Base-by-base conservation (phyloP, 1,284 basidiomycete species). In the Ustilago shanxiensis region DNA sequence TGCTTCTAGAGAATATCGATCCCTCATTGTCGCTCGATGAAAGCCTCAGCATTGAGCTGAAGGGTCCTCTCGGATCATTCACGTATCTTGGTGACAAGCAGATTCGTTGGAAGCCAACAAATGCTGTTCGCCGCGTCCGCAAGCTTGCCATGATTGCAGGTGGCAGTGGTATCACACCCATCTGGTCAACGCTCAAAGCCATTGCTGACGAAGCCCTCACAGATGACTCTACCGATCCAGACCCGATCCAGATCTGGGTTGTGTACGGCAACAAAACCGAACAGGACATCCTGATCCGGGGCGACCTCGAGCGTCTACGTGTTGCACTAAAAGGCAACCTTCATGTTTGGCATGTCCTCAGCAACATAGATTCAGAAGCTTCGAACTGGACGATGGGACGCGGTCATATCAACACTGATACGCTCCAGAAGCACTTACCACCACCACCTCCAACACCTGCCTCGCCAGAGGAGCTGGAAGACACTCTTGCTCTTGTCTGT, bases 31-130 rank as follows among this genome's bases (percentile, higher is more conserved):
- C 82, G 10, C 73, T 89, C 3, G 90, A 89, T 9, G 69, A 50
- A 2, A 52, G 58, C 39, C 22, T 77, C 1, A 41, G 53, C 8
- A 50, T 77, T 49, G 70, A 91, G 71, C 77, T 91, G 57, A 92
- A 91, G 79, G 91, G 91, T 0, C 91, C 91, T 0, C 83, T 91
- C 2, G 91, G 91, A 0, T 88, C 88, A 1, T 91, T 92, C 81
- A 83, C 88, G 16, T 91, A 90, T 88, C 82, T 87, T 6, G 90
- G 90, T 0, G 73, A 85, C 13, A 88, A 88, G 0, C 77, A 82
- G 26, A 88, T 88, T 33, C 72, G 74, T 22, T 88, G 89, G 87
- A 86, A 87, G 58, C 88, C 88, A 0, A 73, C 85, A 3, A 77
- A 87, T 55, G 54, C 50, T 11, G 53, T 68, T 37, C 84, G 85